Evolutionary conservation across 352 stramenopile genomes (phyloP).

Genomic region (Elongisporangium prolatum): DNA sequence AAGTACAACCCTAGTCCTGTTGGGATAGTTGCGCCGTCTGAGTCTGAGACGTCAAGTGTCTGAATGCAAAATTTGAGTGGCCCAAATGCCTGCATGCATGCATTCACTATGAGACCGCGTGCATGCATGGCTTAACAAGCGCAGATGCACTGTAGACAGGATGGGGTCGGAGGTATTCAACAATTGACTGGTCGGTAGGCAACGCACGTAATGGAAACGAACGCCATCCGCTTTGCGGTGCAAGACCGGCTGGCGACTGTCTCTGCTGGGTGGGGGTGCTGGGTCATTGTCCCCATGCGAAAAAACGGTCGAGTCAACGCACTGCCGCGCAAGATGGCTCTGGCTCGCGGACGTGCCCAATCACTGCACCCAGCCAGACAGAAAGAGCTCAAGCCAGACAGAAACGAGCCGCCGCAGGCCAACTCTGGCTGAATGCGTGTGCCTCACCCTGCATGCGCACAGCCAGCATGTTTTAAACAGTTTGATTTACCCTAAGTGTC

Average conservation of each 20-base stretch:
- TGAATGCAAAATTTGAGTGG: neutral
- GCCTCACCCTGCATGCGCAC: neutral
- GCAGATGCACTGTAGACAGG: neutral
- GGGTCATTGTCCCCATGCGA: neutral
- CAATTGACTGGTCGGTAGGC: neutral
- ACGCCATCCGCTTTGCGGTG: neutral
- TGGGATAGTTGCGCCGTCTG: neutral
- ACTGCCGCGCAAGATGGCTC: neutral
- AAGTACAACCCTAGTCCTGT: neutral
- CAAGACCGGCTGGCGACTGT: neutral
- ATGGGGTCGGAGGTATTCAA: neutral
- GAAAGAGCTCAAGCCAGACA: neutral
- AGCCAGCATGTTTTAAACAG: neutral
- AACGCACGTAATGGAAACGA: neutral
- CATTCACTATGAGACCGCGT: neutral
- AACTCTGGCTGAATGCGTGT: neutral
- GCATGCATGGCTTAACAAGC: neutral
- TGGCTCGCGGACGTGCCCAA: neutral
- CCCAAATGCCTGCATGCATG: neutral
- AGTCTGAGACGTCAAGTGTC: neutral
- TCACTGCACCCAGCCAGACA: neutral
- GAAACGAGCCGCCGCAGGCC: neutral
- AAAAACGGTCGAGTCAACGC: neutral
- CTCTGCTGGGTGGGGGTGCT: neutral
- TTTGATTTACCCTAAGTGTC: neutral